Evolutionary conservation across 2,329 filamentous ascomycete genomes (phyloP), one percentile per base, ranked within the genome.

Genomic region (Botryosphaeria dothidea): DNA sequence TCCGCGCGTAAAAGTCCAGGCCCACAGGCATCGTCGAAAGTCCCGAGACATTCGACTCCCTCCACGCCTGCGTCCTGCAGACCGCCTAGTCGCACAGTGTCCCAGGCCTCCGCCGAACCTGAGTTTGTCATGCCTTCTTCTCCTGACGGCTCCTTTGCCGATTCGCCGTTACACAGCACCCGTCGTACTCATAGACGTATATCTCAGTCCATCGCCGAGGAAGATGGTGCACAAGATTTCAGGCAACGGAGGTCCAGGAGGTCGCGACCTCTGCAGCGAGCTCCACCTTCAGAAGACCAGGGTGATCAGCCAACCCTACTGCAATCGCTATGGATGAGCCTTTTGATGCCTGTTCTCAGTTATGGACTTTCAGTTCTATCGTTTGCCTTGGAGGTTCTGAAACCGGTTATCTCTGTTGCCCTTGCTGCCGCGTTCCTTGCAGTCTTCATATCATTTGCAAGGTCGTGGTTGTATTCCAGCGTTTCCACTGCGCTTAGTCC

Each of bases 381-480:
- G 4, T 82, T 88, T 62, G 85, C 88, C 2, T 81, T 92, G 56
- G 80, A 83, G 19, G 85, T 88, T 63, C 79, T 88, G 3, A 89
- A 91, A 74, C 87, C 85, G 49, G 83, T 91, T 0, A 78, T 92
- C 25, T 87, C 86, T 7, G 79, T 88, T 66, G 73, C 86, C 1
- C 75, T 92, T 13, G 84, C 89, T 13, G 73, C 87, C 49, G 89
- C 90, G 71, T 75, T 91, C 13, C 80, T 86, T 41, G 29, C 43
- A 11, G 38, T 29, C 21, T 51, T 36, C 38, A 13, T 49, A 34
- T 45, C 62, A 23, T 38, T 43, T 46, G 52, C 43, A n/a, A 45
- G 56, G 27, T 21, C 41, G 7, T 60, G 27, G 38, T 5, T 60
- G 29, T 9, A 41, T 3, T 46, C 56, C 38, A 60, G 38, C 27